Conservation (phyloP, 129 eudicot species). For the Solidago caesia region DNA sequence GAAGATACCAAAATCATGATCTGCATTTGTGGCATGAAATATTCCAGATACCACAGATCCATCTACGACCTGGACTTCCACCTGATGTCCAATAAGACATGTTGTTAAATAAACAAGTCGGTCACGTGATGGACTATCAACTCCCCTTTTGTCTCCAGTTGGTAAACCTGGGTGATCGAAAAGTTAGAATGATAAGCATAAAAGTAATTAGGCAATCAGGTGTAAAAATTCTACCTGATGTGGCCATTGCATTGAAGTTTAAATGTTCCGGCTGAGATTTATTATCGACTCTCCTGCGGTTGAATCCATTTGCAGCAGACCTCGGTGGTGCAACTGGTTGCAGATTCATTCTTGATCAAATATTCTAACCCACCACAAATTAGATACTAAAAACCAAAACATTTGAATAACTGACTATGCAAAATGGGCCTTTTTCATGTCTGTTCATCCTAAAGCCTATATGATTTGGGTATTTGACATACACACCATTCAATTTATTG, state of each 20-base stretch:
- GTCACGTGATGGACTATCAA: constrained; percentile 52
- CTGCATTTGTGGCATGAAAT: constrained; percentile 72
- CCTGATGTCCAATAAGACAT: constrained; percentile 81
- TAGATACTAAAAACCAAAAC: too few relatives aligned
- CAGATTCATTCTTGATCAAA: constrained; percentile 46
- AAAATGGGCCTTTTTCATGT: too few relatives aligned
- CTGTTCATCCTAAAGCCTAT: too few relatives aligned
- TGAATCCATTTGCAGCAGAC: constrained; percentile 61
- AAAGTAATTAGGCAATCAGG: background rate
- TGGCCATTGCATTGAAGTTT: constrained; percentile 36
- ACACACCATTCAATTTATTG: too few relatives aligned
- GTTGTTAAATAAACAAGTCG: constrained; percentile 73
- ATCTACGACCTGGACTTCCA: constrained; percentile 79
- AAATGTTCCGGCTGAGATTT: constrained; percentile 46
- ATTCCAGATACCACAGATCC: constrained; percentile 78
- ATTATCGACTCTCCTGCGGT: constrained; percentile 47
- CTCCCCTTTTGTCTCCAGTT: constrained; percentile 52
- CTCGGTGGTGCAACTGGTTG: constrained; percentile 65
- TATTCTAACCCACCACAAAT: too few relatives aligned
- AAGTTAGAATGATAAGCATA: constrained; percentile 25
- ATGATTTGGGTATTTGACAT: too few relatives aligned
- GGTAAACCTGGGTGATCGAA: constrained; percentile 37
- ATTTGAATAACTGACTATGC: too few relatives aligned
- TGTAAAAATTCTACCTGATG: constrained; percentile 35
- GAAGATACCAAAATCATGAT: constrained; percentile 74